Evolutionary conservation across 345 rosid genomes (phyloP), one percentile per base, ranked within the genome.

Genomic region (Anacardium occidentale): DNA sequence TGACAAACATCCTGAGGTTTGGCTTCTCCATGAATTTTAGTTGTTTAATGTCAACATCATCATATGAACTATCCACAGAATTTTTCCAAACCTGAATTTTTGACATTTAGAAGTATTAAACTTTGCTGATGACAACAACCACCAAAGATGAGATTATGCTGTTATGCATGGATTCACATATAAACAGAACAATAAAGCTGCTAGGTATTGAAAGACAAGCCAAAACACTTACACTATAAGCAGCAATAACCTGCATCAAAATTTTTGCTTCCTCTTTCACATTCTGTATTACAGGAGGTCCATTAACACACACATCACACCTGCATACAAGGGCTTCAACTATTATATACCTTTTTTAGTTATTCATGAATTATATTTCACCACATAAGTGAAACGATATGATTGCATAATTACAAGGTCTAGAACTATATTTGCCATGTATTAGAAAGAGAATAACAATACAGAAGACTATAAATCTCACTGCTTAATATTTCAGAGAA

Each of bases 251-350:
- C 78, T 91, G 92, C 91, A 93, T 76, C 53, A 91, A 80, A 68
- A 83, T 70, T 56, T 78, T 81, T 56, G 90, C 90, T 78, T 91
- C 92, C 84, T 88, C 97, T 80, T 77, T 86, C 74, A 87, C 72
- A 78, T 91, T 82, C 69, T 83, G 83, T 80, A 65, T 79, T 60
- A 83, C 74, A n/a, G 97, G 94, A 65, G 96, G 87, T 70, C 92
- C 96, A 44, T 80, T 52, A 71, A 77, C 83, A 77, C 98, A 93
- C 64, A 87, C 81, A 75, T 93, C 98, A 62, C 98, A 93, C 84
- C 97, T 91, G 87, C 66, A 59, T 57, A 62, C 69, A 66, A 70
- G 25, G 40, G 78, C 56, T 45, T 51, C 10, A 56, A 50, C 51
- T 11, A 56, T 54, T 24, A 13, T 52, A 26, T n/a, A 40, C 18